Conservation (phyloP, 805 yeast species). For the Yarrowia porcina region DNA sequence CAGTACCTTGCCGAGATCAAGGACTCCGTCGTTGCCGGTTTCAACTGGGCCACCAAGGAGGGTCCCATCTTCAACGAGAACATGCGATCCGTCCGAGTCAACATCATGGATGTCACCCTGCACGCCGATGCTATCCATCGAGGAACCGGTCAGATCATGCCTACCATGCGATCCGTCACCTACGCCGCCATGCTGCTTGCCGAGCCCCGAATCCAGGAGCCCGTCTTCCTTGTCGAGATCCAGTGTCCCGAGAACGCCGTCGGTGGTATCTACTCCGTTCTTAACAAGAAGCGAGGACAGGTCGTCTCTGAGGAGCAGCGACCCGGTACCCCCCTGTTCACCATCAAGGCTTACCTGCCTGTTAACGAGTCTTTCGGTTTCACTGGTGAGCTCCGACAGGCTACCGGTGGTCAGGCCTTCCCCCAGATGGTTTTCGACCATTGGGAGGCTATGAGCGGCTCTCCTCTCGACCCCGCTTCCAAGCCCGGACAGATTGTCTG, state of each 20-base stretch:
- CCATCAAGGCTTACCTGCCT: slow-evolving; percentile 99
- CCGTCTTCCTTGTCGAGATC: slow-evolving; percentile 97
- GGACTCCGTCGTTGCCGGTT: slow-evolving; percentile 99
- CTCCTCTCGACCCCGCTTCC: slow-evolving; percentile 82
- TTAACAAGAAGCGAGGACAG: slow-evolving; percentile 89
- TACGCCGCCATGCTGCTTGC: slow-evolving; percentile 98
- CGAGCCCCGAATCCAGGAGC: slow-evolving; percentile 98
- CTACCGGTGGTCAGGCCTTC: slow-evolving; percentile 99
- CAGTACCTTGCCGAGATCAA: slow-evolving; percentile 98
- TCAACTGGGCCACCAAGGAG: slow-evolving; percentile 99
- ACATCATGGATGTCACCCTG: slow-evolving; percentile 97
- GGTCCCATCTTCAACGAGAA: slow-evolving; percentile 98
- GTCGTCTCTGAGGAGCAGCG: slow-evolving; percentile 99
- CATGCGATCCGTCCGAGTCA: slow-evolving; percentile 93
- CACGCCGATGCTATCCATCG: slow-evolving; percentile 99
- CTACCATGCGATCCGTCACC: slow-evolving; percentile 99
- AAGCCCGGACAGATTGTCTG: slow-evolving; percentile 64
- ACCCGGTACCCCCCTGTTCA: slow-evolving; percentile 99
- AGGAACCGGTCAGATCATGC: slow-evolving; percentile 99
- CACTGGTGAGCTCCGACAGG: slow-evolving; percentile 99
- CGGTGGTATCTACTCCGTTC: slow-evolving; percentile 99
- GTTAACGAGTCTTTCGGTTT: slow-evolving; percentile 99
- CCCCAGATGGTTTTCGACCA: slow-evolving; percentile 99
- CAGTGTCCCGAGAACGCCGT: slow-evolving; percentile 99
- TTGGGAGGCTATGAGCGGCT: slow-evolving; percentile 89